Conservation (phyloP, 139 green algal genomes). For the Pseudopediastrum boryanum region DNA sequence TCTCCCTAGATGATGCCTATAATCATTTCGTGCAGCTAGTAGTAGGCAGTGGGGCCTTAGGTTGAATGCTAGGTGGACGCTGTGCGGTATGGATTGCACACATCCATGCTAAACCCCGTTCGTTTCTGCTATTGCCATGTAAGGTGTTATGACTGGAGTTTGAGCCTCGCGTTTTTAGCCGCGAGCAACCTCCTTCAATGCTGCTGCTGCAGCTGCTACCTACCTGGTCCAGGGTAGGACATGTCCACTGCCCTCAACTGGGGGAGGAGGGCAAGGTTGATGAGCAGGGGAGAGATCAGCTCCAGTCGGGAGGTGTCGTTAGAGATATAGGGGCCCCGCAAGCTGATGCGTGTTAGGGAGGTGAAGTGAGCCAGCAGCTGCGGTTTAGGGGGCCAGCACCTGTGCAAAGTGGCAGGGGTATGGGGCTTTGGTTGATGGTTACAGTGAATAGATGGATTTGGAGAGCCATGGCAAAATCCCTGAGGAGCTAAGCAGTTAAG, state of each 20-base stretch:
- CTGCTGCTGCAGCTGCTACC: neutral
- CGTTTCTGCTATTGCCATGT: no score
- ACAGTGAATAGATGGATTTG: neutral
- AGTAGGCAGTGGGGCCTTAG: no score
- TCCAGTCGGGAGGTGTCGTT: neutral
- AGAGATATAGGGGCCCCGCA: neutral
- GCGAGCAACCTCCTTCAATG: neutral
- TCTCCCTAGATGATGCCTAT: neutral
- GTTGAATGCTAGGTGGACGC: no score
- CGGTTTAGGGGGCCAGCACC: slow-evolving; percentile 2
- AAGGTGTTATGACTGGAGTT: no score
- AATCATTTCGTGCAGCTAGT: neutral
- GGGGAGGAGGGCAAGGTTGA: neutral
- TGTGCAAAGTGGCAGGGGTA: neutral
- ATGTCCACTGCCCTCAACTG: neutral
- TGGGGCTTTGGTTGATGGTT: neutral
- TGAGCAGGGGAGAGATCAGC: neutral
- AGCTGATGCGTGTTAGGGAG: neutral
- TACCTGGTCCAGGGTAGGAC: neutral
- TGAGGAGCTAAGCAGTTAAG: neutral
- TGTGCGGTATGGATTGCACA: no score
- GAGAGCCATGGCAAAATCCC: neutral
- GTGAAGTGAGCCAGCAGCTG: slow-evolving; percentile 13
- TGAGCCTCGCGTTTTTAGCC: neutral
- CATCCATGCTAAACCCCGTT: no score